Evolutionary conservation across 148 eudicot genomes (phyloP), one percentile per base, ranked within the genome.

Genomic region (Arctostaphylos glauca): DNA sequence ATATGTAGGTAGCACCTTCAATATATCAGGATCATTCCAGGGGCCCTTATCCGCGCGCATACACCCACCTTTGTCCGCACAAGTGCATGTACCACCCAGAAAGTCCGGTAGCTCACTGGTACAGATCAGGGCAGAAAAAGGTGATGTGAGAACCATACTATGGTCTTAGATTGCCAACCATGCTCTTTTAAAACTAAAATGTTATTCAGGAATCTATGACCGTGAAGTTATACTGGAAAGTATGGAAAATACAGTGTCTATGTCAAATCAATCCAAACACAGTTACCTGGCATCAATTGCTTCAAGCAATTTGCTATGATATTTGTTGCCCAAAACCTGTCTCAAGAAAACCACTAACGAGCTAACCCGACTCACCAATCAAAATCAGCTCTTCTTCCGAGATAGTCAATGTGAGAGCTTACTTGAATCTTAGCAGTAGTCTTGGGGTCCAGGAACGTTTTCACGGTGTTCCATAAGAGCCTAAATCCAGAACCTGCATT

Each of bases 401-500:
- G 80, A 62, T 53, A 25, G 38, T 31, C 1, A 1, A 48, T 1
- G 68, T 44, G 58, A 82, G 77, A 60, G 47, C 90, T 80, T 85
- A 96, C 98, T 92, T 94, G 93, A 81, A 96, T 96, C 81, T 96
- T 96, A 53, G 94, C 88, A 23, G 98, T 89, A 59, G 98, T 96
- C 82, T 88, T 93, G 18, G 98, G 98, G 86, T 96, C 98, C 55
- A 96, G 94, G 85, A 96, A 94, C 14, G 95, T 86, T 85, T 96
- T 96, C 23, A 94, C 93, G 14, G 97, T 91, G 91, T 82, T 94
- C 98, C 98, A 95, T 53, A 96, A 81, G 54, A 96, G 92, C 90
- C 98, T 91, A 80, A 96, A 95, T 56, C 98, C 98, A n/a, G 95
- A 91, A 54, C 98, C 98, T 21, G 98, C 98, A 76, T 96, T 96